These are phyloP conservation scores for Saprolegnia diclina DNA, from an alignment of 352 stramenopile genomes.

Conservation along the genomic window DNA sequence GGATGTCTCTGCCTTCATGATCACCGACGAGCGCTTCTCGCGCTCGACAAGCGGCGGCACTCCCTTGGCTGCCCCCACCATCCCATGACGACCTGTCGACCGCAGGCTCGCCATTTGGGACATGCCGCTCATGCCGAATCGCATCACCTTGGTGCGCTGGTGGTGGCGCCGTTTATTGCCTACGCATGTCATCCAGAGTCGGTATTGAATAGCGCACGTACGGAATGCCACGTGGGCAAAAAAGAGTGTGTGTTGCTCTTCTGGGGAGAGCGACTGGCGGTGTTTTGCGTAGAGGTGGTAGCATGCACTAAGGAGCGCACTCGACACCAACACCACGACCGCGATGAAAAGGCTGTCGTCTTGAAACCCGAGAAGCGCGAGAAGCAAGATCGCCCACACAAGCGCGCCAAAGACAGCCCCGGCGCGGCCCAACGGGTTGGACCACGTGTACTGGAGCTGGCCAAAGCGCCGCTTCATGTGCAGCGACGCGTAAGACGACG, in stretches of 20 bases:
- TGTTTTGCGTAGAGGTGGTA: not conserved
- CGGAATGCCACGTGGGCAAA: not conserved
- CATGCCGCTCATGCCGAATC: too few species aligned
- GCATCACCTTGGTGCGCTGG: too few species aligned
- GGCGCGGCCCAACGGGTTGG: conserved; percentile 27
- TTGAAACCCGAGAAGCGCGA: conserved; percentile 22
- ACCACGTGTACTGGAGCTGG: not conserved
- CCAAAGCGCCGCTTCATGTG: conserved; percentile 2
- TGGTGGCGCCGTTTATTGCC: not conserved
- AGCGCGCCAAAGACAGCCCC: conserved; percentile 25
- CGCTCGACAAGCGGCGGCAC: too few species aligned
- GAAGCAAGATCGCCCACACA: conserved; percentile 26
- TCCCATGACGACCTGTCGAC: too few species aligned
- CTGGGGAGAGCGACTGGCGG: not conserved
- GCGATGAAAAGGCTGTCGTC: conserved; percentile 15
- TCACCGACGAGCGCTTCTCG: too few species aligned
- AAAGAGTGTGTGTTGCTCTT: not conserved
- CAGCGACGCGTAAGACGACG: conserved; percentile 22
- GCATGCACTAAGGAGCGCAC: conserved; percentile 6
- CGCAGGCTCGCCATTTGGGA: too few species aligned
- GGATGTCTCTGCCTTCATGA: too few species aligned
- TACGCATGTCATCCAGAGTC: too few species aligned
- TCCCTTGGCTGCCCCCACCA: too few species aligned
- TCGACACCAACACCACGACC: not conserved
- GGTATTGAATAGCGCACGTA: too few species aligned